phyloP scores from a whole-genome alignment of 2,329 filamentous ascomycete genomes.

The Neofusicoccum umdonicola region DNA sequence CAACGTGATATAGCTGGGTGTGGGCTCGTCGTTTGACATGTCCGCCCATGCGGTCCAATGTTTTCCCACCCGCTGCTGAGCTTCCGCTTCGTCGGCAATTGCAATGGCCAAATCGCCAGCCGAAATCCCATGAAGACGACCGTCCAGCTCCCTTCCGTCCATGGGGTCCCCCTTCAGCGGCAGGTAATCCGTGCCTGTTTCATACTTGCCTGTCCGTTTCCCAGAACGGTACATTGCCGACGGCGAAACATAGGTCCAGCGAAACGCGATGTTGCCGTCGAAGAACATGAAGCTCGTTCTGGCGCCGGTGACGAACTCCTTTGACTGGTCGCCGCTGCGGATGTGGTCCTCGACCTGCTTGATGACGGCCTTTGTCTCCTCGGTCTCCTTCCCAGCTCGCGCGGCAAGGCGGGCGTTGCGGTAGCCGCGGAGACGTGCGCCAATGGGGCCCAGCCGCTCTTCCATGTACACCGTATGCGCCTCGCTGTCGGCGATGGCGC shows the following conservation, averaged over 20 bases:
- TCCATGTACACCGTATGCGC: constrained; percentile 37
- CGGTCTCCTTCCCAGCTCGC: constrained; percentile 19
- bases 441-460: constrained; percentile 32
- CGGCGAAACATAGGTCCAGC: constrained; percentile 35
- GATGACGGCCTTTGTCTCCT: background rate
- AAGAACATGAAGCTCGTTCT: constrained; percentile 38
- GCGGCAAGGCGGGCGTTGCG: constrained; percentile 28
- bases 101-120: constrained; percentile 35
- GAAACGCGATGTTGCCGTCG: constrained; percentile 32
- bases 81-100: constrained; percentile 35
- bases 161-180: constrained; percentile 27
- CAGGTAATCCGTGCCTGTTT: constrained; percentile 33
- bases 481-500: constrained; percentile 34
- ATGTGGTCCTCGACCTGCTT: constrained; percentile 22
- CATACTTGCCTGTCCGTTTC: constrained; percentile 31
- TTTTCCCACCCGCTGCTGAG: constrained; percentile 27
- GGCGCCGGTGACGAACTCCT: constrained; percentile 33
- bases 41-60: constrained; percentile 35
- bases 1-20: constrained; percentile 27
- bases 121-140: constrained; percentile 32
- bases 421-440: constrained; percentile 27
- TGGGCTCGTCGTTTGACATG: constrained; percentile 29
- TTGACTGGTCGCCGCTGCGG: constrained; percentile 26
- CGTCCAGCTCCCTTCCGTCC: constrained; percentile 28
- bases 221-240: constrained; percentile 34